Evolutionary conservation across 164 flowering plant genomes (phyloP), one percentile per base, ranked within the genome.

Genomic region (Magnolia changhungtana): DNA sequence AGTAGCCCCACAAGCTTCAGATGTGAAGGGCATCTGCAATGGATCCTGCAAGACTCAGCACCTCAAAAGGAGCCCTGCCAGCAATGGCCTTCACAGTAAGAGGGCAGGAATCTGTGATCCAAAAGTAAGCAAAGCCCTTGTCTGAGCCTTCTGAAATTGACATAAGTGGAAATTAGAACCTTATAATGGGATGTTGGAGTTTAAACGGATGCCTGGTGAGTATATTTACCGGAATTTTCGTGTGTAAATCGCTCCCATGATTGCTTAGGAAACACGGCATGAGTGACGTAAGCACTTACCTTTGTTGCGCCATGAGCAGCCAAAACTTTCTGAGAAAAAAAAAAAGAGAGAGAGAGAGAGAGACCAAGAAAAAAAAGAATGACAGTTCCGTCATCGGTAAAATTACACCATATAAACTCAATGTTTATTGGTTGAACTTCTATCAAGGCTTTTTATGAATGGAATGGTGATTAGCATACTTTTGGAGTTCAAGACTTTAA

Each of bases 61-160:
- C 88, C 84, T 96, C 96, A 78, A 96, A 96, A 23, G 98, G 99
- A 80, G 97, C 90, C 81, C 77, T 86, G 61, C 89, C 82, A 37
- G 72, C 92, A 13, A 96, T 89, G 69, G 93, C 93, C 71, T 92
- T 87, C 74, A 91, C 98, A 14, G 99, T 96, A 3, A n/a, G 83
- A 0, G 98, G 90, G 82, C 99, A 96, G 13, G 99, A 96, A 81
- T 96, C 99, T 3, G 98, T 96, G 74, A 91, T 90, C 99, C 99
- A 96, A 51, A 96, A 96, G 92, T 92, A 80, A 45, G 91, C 37
- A 77, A 96, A 94, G 10, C 89, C 90, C 63, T 85, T 86, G 76
- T 85, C 87, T 1, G 85, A 77, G 18, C 77, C 85, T 80, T 80
- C 85, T 77, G 79, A 76, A 77, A 78, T 67, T 4, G 59, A 24